Evolutionary conservation across 768 basidiomycete species (phyloP).

Genomic region (Strobilomyces dryophilus): DNA sequence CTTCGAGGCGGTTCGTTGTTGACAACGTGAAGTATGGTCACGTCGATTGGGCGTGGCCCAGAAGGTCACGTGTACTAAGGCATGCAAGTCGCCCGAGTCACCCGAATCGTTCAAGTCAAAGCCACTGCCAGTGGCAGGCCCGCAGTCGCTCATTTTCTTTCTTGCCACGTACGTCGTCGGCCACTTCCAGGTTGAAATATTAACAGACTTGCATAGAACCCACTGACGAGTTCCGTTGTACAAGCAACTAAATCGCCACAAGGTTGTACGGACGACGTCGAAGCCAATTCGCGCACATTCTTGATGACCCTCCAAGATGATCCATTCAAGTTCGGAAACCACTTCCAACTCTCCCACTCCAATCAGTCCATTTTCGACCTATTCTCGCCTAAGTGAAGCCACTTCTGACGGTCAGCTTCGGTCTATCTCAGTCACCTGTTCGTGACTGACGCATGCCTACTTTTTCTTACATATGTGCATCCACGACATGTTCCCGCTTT

Average conservation of each 20-base stretch:
- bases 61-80: slow-evolving; percentile 11
- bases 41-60: not conserved
- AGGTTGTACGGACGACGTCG: not conserved
- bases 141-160: not conserved
- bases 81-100: not conserved
- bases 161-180: not conserved
- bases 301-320: slow-evolving; percentile 26
- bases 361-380: slow-evolving; percentile 38
- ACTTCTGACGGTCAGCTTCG: slow-evolving; percentile 46
- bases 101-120: slow-evolving; percentile 6
- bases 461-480: not conserved
- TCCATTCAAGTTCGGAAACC: slow-evolving; percentile 34
- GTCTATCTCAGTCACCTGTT: not conserved
- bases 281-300: not conserved
- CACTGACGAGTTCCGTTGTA: not conserved
- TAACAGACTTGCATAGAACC: not conserved
- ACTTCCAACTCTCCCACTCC: slow-evolving; percentile 31
- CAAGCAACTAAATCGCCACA: not conserved
- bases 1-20: too few species aligned
- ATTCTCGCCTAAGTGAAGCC: slow-evolving; percentile 41
- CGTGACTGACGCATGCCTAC: not conserved
- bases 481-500: slow-evolving; percentile 3
- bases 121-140: not conserved
- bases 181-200: not conserved
- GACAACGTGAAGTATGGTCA: not conserved